Evolutionary conservation across 305 asterid genomes (phyloP), one percentile per base, ranked within the genome.

Genomic region (Solanum chacoense): DNA sequence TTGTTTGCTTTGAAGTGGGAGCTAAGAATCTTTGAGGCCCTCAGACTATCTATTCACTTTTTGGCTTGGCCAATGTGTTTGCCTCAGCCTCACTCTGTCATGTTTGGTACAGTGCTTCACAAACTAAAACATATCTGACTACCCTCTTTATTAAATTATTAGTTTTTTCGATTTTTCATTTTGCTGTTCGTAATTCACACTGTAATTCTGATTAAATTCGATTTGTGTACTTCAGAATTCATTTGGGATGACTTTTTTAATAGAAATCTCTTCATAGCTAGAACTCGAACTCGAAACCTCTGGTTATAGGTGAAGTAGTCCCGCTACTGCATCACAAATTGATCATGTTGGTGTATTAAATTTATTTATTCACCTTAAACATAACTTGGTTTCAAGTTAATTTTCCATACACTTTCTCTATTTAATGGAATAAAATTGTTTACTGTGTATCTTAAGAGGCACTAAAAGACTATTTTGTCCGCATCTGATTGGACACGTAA

Each of bases 11-110:
- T 90, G 90, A 50, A 65, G 90, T 91, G 85, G 92, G 86, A 77
- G 88, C 83, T 16, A 75, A 91, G 95, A 92, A 93, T 94, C 95
- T 92, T 89, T 89, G 78, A 88, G 87, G 85, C 87, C 88, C 77
- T 90, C 89, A 79, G 85, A 79, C 88, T 85, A 88, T 88, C 89
- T 87, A 85, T 22, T 88, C 89, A 86, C 95, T 86, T 92, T 91
- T 93, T 91, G 93, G 93, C 93, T 90, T 90, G 12, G 87, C 85
- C 87, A 38, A 88, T 37, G 12, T 79, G 26, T n/a, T 81, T 59
- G 86, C 87, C 24, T 31, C 38, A 91, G 86, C 87, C 24, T 31
- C 38, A 92, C 83, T 29, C 88, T 91, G 89, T 88, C 90, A 71
- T 71, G 83, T 86, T 71, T 71, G 65, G 37, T 13, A 11, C 32